These are phyloP conservation scores for Boechera stricta DNA, from an alignment of 345 rosid genomes.

Conservation along the genomic window DNA sequence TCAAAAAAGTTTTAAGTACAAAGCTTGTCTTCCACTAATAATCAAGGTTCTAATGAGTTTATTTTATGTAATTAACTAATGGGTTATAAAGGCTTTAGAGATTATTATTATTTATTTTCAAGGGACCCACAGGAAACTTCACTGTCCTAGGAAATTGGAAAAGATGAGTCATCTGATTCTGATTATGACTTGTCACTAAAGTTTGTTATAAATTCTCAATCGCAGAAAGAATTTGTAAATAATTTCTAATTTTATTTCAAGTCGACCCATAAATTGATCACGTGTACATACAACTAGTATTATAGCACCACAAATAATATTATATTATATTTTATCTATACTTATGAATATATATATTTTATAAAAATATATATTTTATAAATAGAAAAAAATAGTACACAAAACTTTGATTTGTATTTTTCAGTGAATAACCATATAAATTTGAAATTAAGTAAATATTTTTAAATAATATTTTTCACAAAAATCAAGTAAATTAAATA, in stretches of 20 bases:
- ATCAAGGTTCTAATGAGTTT: slow-evolving; percentile 3
- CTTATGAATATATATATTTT: no score
- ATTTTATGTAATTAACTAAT: slow-evolving; percentile 1
- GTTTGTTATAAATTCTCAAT: slow-evolving; percentile 9
- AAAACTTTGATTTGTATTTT: no score
- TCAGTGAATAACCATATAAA: no score
- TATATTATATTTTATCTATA: no score
- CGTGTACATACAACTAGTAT: neutral
- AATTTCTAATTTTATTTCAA: neutral
- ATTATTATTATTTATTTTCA: slow-evolving; percentile 11
- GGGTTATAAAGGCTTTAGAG: slow-evolving; percentile 7
- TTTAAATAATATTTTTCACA: no score
- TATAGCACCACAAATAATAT: no score
- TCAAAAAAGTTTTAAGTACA: neutral
- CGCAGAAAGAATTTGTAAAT: slow-evolving; percentile 10
- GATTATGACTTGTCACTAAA: slow-evolving; percentile 26
- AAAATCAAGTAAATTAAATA: no score
- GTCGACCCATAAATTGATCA: slow-evolving; percentile 31
- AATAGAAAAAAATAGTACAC: no score
- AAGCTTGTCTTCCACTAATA: slow-evolving; percentile 36
- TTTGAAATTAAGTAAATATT: no score
- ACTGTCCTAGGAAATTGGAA: slow-evolving; percentile 32
- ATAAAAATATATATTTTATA: no score
- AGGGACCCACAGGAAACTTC: slow-evolving; percentile 13
- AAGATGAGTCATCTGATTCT: slow-evolving; percentile 20